phyloP scores from a whole-genome alignment of 2,329 filamentous ascomycete genomes.

The Monilinia fructicola region DNA sequence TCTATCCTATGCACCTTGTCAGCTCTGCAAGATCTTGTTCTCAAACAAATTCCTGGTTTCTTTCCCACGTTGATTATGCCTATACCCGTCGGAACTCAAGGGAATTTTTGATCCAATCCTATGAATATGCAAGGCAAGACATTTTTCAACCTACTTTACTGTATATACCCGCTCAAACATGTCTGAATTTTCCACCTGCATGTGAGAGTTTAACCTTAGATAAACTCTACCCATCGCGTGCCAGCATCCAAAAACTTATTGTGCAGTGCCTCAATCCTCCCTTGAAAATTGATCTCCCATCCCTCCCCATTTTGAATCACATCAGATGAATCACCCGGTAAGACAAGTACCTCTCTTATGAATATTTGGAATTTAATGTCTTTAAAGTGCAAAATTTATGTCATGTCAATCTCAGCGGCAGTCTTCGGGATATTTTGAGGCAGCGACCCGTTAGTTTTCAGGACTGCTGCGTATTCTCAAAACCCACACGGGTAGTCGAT shows the following conservation, averaged over 20 bases:
- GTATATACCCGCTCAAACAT: conserved; percentile 4
- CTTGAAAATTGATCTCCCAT: not conserved
- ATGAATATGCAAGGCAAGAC: conserved; percentile 10
- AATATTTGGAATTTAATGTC: conserved; percentile 1
- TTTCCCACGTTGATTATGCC: conserved; percentile 21
- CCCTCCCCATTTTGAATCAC: conserved; percentile 7
- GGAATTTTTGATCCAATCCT: conserved; percentile 14
- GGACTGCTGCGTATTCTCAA: conserved; percentile 6
- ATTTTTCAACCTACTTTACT: conserved; percentile 14
- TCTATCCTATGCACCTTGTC: not conserved
- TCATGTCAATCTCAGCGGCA: conserved; percentile 13
- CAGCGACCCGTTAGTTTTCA: conserved; percentile 17
- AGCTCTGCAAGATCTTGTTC: conserved; percentile 2
- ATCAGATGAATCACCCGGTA: conserved; percentile 1
- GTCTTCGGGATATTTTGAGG: conserved; percentile 14
- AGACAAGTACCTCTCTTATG: not conserved
- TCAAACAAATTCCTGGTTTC: not conserved
- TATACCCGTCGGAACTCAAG: conserved; percentile 19
- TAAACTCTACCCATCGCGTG: not conserved
- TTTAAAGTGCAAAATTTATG: not conserved
- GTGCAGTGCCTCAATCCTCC: not conserved
- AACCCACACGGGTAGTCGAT: conserved; percentile 12
- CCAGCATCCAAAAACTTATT: conserved; percentile 10
- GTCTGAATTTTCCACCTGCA: conserved; percentile 6
- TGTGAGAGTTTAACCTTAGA: conserved; percentile 5